These are phyloP conservation scores for Gigaspora rosea DNA, from an alignment of 192 early-diverging fungal species.

Conservation along the genomic window DNA sequence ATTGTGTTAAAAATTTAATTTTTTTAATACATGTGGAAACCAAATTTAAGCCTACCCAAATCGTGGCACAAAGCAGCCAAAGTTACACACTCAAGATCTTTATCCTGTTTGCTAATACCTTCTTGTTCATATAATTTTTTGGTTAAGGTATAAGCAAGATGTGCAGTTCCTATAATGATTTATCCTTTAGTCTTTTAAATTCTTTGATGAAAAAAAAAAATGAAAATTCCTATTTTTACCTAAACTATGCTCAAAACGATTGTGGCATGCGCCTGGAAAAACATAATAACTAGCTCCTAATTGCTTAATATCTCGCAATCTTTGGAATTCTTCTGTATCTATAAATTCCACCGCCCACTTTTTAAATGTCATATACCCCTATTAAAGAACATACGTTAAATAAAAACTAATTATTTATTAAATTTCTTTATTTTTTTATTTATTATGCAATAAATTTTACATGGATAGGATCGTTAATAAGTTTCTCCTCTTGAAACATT, in stretches of 20 bases:
- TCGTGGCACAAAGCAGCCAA: constrained; percentile 95
- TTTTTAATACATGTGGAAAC: not conserved
- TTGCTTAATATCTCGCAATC: constrained; percentile 87
- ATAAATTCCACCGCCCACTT: constrained; percentile 66
- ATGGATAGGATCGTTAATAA: not conserved
- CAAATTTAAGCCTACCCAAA: constrained; percentile 53
- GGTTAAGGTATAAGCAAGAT: constrained; percentile 77
- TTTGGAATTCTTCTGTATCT: constrained; percentile 95
- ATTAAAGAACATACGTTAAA: not conserved
- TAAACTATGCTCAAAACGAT: constrained; percentile 94
- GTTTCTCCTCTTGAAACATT: not conserved
- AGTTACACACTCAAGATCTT: constrained; percentile 83
- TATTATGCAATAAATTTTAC: not conserved
- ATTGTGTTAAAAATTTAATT: not conserved
- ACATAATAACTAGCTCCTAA: constrained; percentile 86
- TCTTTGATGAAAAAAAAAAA: not conserved
- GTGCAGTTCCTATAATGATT: constrained; percentile 64
- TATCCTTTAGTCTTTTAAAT: not conserved
- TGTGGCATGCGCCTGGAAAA: constrained; percentile 90
- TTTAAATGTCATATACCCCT: constrained; percentile 78
- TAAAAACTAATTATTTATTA: not conserved
- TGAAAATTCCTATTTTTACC: constrained; percentile 27
- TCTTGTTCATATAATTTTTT: constrained; percentile 66
- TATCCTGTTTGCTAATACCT: constrained; percentile 75
- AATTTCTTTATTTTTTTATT: not conserved